These are phyloP conservation scores for Ogataea pini DNA, from an alignment of 805 yeast species.

Conservation along the genomic window DNA sequence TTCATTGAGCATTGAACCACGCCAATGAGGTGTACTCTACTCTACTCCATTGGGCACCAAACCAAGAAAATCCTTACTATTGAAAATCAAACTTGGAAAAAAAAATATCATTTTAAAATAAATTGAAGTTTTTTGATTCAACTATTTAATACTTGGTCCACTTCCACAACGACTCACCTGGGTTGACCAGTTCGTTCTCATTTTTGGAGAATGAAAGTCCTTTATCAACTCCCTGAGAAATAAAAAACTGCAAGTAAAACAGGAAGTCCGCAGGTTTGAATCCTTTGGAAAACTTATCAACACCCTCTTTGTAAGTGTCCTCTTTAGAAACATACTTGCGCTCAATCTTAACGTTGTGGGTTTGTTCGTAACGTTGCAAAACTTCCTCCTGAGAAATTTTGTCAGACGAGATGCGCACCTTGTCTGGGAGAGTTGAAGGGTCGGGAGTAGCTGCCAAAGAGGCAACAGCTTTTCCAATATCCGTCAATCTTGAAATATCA, in stretches of 20 bases:
- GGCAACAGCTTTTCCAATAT: constrained; percentile 48
- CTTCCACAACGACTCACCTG: constrained; percentile 44
- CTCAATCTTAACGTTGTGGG: constrained; percentile 37
- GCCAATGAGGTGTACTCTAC: no score
- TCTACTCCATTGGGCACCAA: no score
- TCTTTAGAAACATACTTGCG: constrained; percentile 36
- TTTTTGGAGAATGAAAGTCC: constrained; percentile 38
- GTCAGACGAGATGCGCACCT: constrained; percentile 44
- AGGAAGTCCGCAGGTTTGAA: constrained; percentile 38
- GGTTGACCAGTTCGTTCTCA: constrained; percentile 47
- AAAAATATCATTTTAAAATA: no score
- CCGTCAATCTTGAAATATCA: constrained; percentile 39
- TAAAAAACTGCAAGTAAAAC: constrained; percentile 38
- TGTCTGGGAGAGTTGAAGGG: constrained; percentile 43
- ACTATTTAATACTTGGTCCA: constrained; percentile 37
- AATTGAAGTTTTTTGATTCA: neutral
- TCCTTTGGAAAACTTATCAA: constrained; percentile 32
- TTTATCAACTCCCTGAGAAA: constrained; percentile 42
- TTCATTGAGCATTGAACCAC: no score
- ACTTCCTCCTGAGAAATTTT: constrained; percentile 41
- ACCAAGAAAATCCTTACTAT: no score
- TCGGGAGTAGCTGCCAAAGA: constrained; percentile 39
- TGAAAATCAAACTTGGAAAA: no score
- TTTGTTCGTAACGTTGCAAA: constrained; percentile 41
- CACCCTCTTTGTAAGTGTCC: constrained; percentile 36